phyloP scores from a whole-genome alignment of 306 rosid genomes.

The Heteromeles arbutifolia region DNA sequence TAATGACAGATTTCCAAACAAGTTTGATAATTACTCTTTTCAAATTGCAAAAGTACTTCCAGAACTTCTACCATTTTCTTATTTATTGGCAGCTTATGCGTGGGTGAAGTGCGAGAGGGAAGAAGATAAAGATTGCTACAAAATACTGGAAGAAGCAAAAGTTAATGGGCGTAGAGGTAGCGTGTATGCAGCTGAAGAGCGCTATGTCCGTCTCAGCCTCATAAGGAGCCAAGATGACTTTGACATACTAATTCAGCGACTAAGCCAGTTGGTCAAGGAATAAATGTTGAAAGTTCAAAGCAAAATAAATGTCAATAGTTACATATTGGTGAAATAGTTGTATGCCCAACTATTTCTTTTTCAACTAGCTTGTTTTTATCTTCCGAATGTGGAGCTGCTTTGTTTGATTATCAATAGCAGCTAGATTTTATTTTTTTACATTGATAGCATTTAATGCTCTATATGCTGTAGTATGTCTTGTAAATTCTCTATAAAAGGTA shows the following conservation, averaged over 20 bases:
- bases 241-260: slow-evolving; percentile 26
- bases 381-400: too few relatives aligned
- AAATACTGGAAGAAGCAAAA: slow-evolving; percentile 23
- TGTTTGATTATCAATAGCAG: too few relatives aligned
- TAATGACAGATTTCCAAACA: too few relatives aligned
- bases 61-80: neutral
- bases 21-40: too few relatives aligned
- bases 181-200: slow-evolving; percentile 8
- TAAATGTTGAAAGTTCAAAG: neutral
- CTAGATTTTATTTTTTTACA: too few relatives aligned
- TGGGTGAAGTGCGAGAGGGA: slow-evolving; percentile 46
- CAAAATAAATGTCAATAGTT: too few relatives aligned
- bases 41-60: neutral
- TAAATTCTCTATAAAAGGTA: too few relatives aligned
- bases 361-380: too few relatives aligned
- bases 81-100: slow-evolving; percentile 30
- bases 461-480: too few relatives aligned
- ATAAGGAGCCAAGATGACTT: slow-evolving; percentile 39
- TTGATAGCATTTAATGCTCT: too few relatives aligned
- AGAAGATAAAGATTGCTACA: slow-evolving; percentile 35
- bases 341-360: too few relatives aligned
- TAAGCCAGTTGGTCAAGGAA: slow-evolving; percentile 20
- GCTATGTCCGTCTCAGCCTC: slow-evolving; percentile 36
- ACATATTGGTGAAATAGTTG: too few relatives aligned
- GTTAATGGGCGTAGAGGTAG: slow-evolving; percentile 30